phyloP scores from a whole-genome alignment of 2,329 filamentous ascomycete genomes.

The Taxawa tesnikishii region DNA sequence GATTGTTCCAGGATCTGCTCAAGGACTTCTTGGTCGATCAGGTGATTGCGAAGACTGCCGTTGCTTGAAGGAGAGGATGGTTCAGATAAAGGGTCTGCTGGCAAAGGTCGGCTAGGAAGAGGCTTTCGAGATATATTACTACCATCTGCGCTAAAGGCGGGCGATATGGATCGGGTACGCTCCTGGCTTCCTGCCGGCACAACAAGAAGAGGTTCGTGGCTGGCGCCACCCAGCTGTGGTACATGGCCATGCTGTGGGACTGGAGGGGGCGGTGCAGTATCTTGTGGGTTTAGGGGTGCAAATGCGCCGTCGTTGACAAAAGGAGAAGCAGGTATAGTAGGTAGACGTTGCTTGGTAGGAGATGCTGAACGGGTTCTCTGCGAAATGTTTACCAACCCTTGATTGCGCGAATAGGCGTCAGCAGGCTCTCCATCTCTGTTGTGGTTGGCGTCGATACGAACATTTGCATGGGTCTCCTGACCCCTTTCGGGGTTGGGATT shows the following conservation, averaged over 20 bases:
- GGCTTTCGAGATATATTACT: background rate
- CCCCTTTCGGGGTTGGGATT: conserved; percentile 13
- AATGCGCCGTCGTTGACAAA: conserved; percentile 25
- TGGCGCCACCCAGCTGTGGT: background rate
- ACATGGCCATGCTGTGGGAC: conserved; percentile 9
- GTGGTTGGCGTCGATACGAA: conserved; percentile 23
- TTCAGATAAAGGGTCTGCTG: background rate
- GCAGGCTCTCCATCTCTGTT: conserved; percentile 34
- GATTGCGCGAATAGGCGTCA: conserved; percentile 42
- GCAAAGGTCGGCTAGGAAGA: conserved; percentile 1
- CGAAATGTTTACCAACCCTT: conserved; percentile 25
- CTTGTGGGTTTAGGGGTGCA: conserved; percentile 7
- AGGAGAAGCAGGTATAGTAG: conserved; percentile 35
- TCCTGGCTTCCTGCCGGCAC: background rate
- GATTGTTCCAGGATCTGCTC: conserved; percentile 21
- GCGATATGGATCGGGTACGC: no score
- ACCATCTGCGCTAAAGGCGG: no score
- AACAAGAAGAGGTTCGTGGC: background rate
- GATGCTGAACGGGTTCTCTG: no score
- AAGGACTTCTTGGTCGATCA: conserved; percentile 33
- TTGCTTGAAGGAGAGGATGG: conserved; percentile 21
- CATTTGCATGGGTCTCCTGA: conserved; percentile 17
- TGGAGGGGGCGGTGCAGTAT: conserved; percentile 15
- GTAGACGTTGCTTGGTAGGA: conserved; percentile 23
- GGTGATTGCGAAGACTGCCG: conserved; percentile 27